Conservation (phyloP, 768 basidiomycete genomes). For the Favolaschia claudopus region DNA sequence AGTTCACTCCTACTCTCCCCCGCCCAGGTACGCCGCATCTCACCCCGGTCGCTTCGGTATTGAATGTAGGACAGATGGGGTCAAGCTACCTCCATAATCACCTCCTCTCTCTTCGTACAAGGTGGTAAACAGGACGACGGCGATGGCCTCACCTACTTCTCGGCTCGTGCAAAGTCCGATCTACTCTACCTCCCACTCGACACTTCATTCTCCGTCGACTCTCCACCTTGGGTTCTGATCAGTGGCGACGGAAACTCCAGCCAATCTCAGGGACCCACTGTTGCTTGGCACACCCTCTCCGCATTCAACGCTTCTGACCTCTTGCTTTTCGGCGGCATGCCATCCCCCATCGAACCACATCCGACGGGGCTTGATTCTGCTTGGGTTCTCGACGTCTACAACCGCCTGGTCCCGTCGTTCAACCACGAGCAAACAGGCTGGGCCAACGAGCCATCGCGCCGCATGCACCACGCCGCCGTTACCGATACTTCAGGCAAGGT, state of each 20-base stretch:
- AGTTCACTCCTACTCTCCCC: constrained; percentile 22
- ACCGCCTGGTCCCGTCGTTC: constrained; percentile 52
- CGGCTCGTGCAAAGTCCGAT: constrained; percentile 78
- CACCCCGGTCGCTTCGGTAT: not conserved
- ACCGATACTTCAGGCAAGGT: constrained; percentile 56
- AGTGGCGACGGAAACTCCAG: constrained; percentile 52
- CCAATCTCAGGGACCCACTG: constrained; percentile 60
- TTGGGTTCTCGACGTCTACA: constrained; percentile 55
- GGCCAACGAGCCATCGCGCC: constrained; percentile 73
- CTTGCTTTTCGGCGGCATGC: constrained; percentile 80
- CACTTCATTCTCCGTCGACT: constrained; percentile 60
- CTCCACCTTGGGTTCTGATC: constrained; percentile 75
- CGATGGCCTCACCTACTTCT: constrained; percentile 74
- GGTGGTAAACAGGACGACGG: constrained; percentile 83
- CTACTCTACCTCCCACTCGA: constrained; percentile 73
- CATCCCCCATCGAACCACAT: constrained; percentile 62
- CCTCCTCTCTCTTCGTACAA: constrained; percentile 71
- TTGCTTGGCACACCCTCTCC: constrained; percentile 85
- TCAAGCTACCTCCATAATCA: constrained; percentile 68
- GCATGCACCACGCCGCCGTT: constrained; percentile 77
- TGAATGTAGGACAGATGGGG: constrained; percentile 73
- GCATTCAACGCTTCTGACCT: constrained; percentile 61
- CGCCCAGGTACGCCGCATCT: constrained; percentile 15
- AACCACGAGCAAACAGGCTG: constrained; percentile 56
- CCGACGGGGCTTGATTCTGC: constrained; percentile 72